Percentiles rank a stretch among this genome's conserved stretches.
These are phyloP conservation scores for Aspergillus thermomutatus DNA, from an alignment of 2,329 filamentous ascomycete species.

Conservation along the genomic window DNA sequence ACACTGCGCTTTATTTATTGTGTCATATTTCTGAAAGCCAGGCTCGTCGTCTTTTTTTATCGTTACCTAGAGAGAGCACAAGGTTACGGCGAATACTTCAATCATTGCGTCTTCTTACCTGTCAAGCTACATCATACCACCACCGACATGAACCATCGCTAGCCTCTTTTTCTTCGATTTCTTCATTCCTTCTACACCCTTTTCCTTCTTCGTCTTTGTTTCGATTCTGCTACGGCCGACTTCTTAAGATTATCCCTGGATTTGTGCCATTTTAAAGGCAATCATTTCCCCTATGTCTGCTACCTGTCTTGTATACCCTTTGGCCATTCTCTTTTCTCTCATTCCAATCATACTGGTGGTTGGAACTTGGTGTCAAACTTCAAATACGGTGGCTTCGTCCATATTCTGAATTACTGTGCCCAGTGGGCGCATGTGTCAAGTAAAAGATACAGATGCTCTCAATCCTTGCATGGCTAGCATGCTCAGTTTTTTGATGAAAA, in stretches of 20 bases:
- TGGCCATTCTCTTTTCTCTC: conserved; percentile 13
- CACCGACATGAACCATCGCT: conserved; percentile 10
- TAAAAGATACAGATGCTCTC: not conserved
- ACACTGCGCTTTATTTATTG: conserved; percentile 12
- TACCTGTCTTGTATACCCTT: conserved; percentile 21
- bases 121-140: not conserved
- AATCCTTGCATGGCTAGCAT: not conserved
- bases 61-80: conserved; percentile 2
- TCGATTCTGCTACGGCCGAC: conserved; percentile 1
- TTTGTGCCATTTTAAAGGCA: not conserved
- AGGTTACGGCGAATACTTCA: not conserved
- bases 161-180: conserved; percentile 10
- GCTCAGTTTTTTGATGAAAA: not conserved
- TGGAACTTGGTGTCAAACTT: conserved; percentile 6
- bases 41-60: conserved; percentile 2
- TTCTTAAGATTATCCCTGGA: conserved; percentile 4
- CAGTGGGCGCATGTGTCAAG: conserved; percentile 3
- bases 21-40: conserved; percentile 9
- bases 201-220: conserved; percentile 4
- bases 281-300: conserved; percentile 7
- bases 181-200: conserved; percentile 8
- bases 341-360: conserved; percentile 4
- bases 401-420: conserved; percentile 2
- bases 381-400: conserved; percentile 5
- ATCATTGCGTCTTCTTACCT: not conserved